Evolutionary conservation across 2,329 filamentous ascomycete species (phyloP), one percentile per base, ranked within the genome.

Genomic region (Stenocarpella maydis): DNA sequence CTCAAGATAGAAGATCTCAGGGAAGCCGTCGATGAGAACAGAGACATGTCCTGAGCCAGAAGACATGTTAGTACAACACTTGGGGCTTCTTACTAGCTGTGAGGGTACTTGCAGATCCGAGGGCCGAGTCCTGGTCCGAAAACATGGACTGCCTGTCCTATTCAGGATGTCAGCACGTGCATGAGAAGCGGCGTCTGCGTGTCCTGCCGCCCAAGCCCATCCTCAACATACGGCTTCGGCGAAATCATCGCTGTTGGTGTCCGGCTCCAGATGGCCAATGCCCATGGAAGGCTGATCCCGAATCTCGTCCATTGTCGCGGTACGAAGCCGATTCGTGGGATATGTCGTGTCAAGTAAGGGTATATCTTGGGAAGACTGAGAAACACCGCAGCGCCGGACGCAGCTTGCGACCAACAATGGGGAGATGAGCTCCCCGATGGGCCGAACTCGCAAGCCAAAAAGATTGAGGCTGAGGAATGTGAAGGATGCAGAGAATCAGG

Each of bases 1-100:
- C 73, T 73, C 34, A 76, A 61, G 34, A 78, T 73, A 39, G 76
- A 78, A 21, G 77, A 78, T 9, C 77, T 72, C 19, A 78, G 71
- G 6, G 77, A 78, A n/a, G 76, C 76, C 1, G 77, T 78, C 1
- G 77, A 78, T 17, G 77, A 78, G 63, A 74, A 75, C 17, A 78
- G 64, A 37, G 77, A 77, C 72, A 76, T 71, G 69, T 73, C 71
- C 76, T 77, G 41, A 10, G 10, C 43, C 50, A 47, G 24, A 10
- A 2, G 24, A 60, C 61, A 65, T 71, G 52, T 68, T 31, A 65
- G 63, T 19, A 63, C 8, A 8, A 28, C 15, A 9, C 19, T 21
- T 24, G 47, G 41, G 19, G 15, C 19, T 17, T 21, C 15, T 28
- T 34, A 8, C n/a, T 9, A 21, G 15, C 21, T 24, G 15, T 3